Percentiles rank a stretch among this genome's conserved stretches.
Conservation (phyloP, 805 yeast species). For the Debaryomyces maramus region DNA sequence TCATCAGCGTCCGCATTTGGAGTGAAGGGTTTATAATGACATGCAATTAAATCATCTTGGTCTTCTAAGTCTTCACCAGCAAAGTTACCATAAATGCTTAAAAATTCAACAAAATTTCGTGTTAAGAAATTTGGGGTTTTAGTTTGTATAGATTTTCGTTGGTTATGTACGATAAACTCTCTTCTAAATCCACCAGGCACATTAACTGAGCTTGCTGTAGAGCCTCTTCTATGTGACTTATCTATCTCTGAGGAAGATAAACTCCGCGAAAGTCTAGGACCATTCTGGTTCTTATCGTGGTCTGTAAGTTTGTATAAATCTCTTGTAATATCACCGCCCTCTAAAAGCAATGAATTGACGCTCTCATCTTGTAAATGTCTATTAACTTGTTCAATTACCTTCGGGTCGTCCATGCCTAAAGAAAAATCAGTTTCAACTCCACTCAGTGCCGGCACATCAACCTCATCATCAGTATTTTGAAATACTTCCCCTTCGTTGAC, state of each 20-base stretch:
- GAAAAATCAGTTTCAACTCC: slow-evolving; percentile 9
- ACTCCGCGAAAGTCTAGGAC: slow-evolving; percentile 19
- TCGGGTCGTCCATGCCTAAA: slow-evolving; percentile 31
- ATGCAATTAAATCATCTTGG: slow-evolving; percentile 55
- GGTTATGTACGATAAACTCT: slow-evolving; percentile 53
- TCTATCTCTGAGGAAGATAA: slow-evolving; percentile 24
- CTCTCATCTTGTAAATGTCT: slow-evolving; percentile 37
- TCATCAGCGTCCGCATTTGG: slow-evolving; percentile 34
- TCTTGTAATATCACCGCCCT: slow-evolving; percentile 54
- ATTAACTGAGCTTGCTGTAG: slow-evolving; percentile 65
- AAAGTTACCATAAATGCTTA: slow-evolving; percentile 80
- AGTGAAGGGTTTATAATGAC: slow-evolving; percentile 39
- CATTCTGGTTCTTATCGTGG: slow-evolving; percentile 11
- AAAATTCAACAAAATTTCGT: slow-evolving; percentile 71
- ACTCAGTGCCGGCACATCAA: slow-evolving; percentile 9
- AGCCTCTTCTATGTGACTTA: slow-evolving; percentile 47
- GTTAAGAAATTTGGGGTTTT: slow-evolving; percentile 53
- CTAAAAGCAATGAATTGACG: slow-evolving; percentile 32
- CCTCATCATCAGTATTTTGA: slow-evolving; percentile 17
- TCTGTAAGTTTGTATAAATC: slow-evolving; percentile 38
- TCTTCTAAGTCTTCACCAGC: slow-evolving; percentile 82
- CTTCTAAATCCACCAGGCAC: slow-evolving; percentile 85
- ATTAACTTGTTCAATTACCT: slow-evolving; percentile 28
- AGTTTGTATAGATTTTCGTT: slow-evolving; percentile 15
- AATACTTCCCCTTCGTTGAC: slow-evolving; percentile 1